phyloP scores from a whole-genome alignment of 2,329 filamentous ascomycete genomes.

The Leptographium lundbergii region DNA sequence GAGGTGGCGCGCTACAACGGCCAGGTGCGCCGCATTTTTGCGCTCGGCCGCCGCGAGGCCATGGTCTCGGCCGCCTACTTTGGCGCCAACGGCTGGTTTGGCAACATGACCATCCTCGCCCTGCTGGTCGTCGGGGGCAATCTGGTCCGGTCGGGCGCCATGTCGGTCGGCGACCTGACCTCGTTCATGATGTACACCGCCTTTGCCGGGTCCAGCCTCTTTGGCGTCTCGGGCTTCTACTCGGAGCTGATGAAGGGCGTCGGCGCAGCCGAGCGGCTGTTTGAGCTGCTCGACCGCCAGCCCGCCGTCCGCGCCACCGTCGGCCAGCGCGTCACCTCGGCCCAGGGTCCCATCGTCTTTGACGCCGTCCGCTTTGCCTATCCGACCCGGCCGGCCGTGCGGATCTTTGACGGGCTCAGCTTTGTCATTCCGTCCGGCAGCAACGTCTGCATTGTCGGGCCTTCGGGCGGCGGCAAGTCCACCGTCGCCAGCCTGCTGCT shows the following conservation, averaged over 20 bases:
- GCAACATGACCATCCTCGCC: constrained; percentile 90
- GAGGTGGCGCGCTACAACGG: constrained; percentile 86
- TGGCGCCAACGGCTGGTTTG: constrained; percentile 71
- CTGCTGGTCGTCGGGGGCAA: constrained; percentile 83
- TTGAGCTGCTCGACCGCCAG: constrained; percentile 85
- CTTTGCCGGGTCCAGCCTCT: constrained; percentile 73
- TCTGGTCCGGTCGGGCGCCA: constrained; percentile 74
- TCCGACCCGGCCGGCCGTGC: constrained; percentile 81
- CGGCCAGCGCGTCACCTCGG: constrained; percentile 66
- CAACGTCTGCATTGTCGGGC: constrained; percentile 93
- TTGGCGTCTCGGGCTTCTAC: constrained; percentile 91
- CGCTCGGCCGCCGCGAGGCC: constrained; percentile 75
- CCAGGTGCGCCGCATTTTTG: constrained; percentile 85
- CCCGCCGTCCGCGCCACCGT: constrained; percentile 80
- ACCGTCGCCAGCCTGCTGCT: constrained; percentile 87
- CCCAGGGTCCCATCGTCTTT: constrained; percentile 81
- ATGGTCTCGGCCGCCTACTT: constrained; percentile 88
- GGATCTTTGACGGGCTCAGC: constrained; percentile 76
- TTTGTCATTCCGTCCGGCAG: constrained; percentile 89
- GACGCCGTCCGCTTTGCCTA: constrained; percentile 80
- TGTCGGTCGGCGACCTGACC: constrained; percentile 84
- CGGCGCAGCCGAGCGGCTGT: constrained; percentile 87
- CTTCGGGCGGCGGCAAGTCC: constrained; percentile 90
- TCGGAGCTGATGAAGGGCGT: constrained; percentile 99
- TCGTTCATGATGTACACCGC: constrained; percentile 98